These are phyloP conservation scores for Saccharomycopsis lassenensis DNA, from an alignment of 805 yeast genomes.

Conservation along the genomic window DNA sequence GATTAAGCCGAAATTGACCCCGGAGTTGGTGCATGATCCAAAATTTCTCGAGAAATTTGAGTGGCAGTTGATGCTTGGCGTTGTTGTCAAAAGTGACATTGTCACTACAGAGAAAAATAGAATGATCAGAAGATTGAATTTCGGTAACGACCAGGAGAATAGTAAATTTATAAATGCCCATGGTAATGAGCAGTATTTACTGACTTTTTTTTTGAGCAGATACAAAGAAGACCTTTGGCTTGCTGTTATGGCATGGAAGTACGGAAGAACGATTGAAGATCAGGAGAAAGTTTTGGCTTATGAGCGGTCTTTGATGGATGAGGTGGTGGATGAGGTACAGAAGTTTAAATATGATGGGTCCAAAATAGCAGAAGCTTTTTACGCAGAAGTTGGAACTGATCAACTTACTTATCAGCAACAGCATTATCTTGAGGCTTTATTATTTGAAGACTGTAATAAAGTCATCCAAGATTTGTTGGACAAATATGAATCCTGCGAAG, in stretches of 20 bases:
- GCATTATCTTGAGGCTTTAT: conserved; percentile 5
- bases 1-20: conserved; percentile 18
- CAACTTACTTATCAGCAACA: conserved; percentile 4
- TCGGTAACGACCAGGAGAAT: conserved; percentile 8
- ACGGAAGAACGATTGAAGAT: conserved; percentile 70
- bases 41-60: conserved; percentile 66
- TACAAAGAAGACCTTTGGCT: conserved; percentile 75
- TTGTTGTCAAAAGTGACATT: conserved; percentile 92
- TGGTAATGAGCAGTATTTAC: conserved; percentile 11
- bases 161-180: conserved; percentile 10
- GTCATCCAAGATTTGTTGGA: conserved; percentile 50
- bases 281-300: conserved; percentile 61
- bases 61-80: conserved; percentile 90
- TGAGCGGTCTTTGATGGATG: conserved; percentile 63
- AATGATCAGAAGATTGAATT: conserved; percentile 29
- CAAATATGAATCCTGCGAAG: conserved; percentile 55
- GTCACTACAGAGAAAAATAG: conserved; percentile 82
- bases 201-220: conserved; percentile 13
- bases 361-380: conserved; percentile 6
- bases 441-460: conserved; percentile 28
- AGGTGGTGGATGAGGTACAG: conserved; percentile 55
- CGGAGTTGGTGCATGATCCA: conserved; percentile 24
- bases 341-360: conserved; percentile 34
- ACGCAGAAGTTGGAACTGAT: conserved; percentile 4
- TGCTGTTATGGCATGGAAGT: conserved; percentile 72